Percentiles rank a stretch among this genome's conserved stretches.
These are phyloP conservation scores for Claviceps capensis DNA, from an alignment of 2,329 filamentous ascomycete species.

Conservation along the genomic window DNA sequence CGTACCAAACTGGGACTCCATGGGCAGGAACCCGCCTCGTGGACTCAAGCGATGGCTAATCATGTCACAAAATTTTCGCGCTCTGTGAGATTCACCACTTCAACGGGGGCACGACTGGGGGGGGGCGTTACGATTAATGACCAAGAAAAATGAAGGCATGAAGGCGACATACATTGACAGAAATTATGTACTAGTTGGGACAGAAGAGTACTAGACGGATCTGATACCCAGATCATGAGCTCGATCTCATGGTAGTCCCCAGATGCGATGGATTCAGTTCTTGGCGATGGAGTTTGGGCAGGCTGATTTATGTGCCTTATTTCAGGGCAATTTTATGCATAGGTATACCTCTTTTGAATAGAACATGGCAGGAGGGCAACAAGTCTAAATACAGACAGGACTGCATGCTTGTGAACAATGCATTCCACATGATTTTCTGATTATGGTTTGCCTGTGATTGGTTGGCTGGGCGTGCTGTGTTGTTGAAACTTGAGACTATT, in stretches of 20 bases:
- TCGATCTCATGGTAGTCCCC: background rate
- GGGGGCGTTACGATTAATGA: constrained; percentile 1
- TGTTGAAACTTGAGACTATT: background rate
- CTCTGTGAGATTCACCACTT: constrained; percentile 22
- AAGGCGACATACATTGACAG: background rate
- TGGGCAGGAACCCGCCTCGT: constrained; percentile 37
- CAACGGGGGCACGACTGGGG: background rate
- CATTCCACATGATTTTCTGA: background rate
- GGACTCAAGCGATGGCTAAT: constrained; percentile 49
- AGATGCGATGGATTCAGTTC: background rate
- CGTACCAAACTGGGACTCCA: constrained; percentile 58
- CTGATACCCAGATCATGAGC: background rate
- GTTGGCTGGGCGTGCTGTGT: background rate
- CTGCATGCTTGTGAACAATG: too few relatives aligned
- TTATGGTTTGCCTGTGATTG: background rate
- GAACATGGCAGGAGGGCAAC: background rate
- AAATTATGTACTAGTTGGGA: background rate
- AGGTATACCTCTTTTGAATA: background rate
- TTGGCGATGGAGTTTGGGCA: background rate
- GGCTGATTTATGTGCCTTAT: background rate
- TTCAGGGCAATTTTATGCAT: background rate
- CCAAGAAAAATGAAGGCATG: background rate
- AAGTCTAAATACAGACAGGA: too few relatives aligned
- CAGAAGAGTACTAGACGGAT: background rate
- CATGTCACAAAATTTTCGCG: constrained; percentile 58